phyloP scores from a whole-genome alignment of 139 green algal species.

The Dunaliella primolecta region DNA sequence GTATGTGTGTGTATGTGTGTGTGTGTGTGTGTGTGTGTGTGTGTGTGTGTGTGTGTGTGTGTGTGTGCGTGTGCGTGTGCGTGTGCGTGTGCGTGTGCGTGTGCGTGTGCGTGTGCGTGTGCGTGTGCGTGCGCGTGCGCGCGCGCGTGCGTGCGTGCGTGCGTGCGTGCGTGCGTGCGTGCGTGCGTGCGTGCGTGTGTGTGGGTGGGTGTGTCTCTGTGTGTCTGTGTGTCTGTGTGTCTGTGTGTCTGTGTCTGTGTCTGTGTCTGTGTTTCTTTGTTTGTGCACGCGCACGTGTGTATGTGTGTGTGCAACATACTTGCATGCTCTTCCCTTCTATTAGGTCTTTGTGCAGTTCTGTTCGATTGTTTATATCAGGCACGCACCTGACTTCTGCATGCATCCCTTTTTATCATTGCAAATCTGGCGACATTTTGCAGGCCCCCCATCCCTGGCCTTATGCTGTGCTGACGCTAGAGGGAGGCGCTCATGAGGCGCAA shows the following conservation, averaged over 20 bases:
- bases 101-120: not conserved
- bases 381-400: too few relatives aligned
- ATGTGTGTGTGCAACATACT: too few relatives aligned
- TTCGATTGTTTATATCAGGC: too few relatives aligned
- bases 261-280: not conserved
- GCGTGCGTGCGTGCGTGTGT: not conserved
- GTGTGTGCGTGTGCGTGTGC: not conserved
- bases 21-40: not conserved
- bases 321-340: too few relatives aligned
- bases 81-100: not conserved
- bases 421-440: too few relatives aligned
- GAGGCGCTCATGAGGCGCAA: too few relatives aligned
- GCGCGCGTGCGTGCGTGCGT: not conserved
- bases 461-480: too few relatives aligned
- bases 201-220: not conserved
- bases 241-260: slow-evolving; percentile 12
- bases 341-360: too few relatives aligned
- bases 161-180: not conserved
- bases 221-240: slow-evolving; percentile 9
- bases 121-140: slow-evolving; percentile 6
- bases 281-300: not conserved
- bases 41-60: not conserved
- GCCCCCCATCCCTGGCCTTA: too few relatives aligned
- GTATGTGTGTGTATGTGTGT: not conserved
- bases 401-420: too few relatives aligned